Evolutionary conservation across 139 green algal genomes (phyloP).

Genomic region (Micractinium sp.): DNA sequence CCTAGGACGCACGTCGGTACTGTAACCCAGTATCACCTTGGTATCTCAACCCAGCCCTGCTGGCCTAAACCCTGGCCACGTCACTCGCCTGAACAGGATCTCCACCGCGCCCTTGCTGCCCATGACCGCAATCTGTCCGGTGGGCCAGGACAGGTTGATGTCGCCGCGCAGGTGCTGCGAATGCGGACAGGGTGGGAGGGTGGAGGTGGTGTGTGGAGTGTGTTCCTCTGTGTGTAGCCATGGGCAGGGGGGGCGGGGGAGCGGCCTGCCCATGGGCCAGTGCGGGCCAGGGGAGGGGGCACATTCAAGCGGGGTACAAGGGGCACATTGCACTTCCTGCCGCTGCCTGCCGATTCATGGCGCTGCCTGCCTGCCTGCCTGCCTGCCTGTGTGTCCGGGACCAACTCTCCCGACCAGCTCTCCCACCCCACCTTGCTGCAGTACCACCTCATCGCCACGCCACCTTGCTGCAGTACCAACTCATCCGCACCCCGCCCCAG

Average conservation of each 20-base stretch:
- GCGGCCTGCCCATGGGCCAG: not conserved
- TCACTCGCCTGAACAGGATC: constrained; percentile 58
- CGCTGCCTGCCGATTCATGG: not conserved
- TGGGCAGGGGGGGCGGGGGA: not conserved
- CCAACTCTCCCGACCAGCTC: no score
- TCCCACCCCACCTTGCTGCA: no score
- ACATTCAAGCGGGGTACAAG: no score
- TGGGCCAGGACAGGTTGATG: constrained; percentile 74
- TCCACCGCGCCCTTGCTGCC: constrained; percentile 71
- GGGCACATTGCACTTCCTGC: no score
- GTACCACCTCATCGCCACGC: no score
- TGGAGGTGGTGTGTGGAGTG: not conserved
- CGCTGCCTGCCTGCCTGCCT: not conserved
- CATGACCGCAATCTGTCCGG: constrained; percentile 80
- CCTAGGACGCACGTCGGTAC: no score
- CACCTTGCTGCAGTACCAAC: no score
- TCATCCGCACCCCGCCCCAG: not conserved
- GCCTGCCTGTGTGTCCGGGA: no score
- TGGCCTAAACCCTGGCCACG: not conserved
- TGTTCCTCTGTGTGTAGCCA: no score
- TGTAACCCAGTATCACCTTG: no score
- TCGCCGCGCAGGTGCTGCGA: constrained; percentile 71
- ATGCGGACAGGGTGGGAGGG: not conserved
- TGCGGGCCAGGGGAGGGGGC: no score
- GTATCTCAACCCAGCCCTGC: not conserved